Evolutionary conservation across 768 basidiomycete species (phyloP), one percentile per base, ranked within the genome.

Genomic region (Obba rivulosa): DNA sequence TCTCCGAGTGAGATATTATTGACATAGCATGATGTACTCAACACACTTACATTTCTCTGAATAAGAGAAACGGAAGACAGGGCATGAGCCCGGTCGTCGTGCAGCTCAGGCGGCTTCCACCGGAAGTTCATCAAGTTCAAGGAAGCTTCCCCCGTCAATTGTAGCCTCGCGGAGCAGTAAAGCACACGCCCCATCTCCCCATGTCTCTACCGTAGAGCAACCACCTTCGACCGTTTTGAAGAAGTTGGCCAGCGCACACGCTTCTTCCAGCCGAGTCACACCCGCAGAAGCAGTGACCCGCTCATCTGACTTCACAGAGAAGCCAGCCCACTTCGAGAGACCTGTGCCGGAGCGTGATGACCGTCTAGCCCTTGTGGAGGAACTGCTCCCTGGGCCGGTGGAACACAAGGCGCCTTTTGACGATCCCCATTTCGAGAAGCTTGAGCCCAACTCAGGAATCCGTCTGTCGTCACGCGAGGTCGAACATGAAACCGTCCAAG

Each of bases 371-470:
- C 65, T 97, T 16, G 65, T 94, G 7, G 87, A 96, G 55, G 79
- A 85, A 23, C 72, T 99, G 13, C 67, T 80, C 53, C 73, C 81
- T 40, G 94, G 94, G 0, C 92, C 94, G 8, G 73, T 72, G 42
- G 83, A 92, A 34, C 86, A 90, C 62, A 79, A 69, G 13, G 71
- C 87, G 14, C 78, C 81, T 0, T 68, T 70, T 28, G 85, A 87
- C 18, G 92, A 94, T 60, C 86, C 87, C 0, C 57, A 70, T 14
- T 99, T 94, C 59, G 73, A 85, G 53, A 77, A 70, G 43, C 63
- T 93, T 4, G 96, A 99, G 63, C 96, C 96, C 1, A 88, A 96
- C 67, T 94, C 92, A 23, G 80, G 85, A 4, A 95, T 97, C 42
- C 76, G 83, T 43, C 73, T 99, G 21, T 73, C 66, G 94, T 96